Conservation (phyloP, 148 eudicot species). For the Fagopyrum homotropicum region DNA sequence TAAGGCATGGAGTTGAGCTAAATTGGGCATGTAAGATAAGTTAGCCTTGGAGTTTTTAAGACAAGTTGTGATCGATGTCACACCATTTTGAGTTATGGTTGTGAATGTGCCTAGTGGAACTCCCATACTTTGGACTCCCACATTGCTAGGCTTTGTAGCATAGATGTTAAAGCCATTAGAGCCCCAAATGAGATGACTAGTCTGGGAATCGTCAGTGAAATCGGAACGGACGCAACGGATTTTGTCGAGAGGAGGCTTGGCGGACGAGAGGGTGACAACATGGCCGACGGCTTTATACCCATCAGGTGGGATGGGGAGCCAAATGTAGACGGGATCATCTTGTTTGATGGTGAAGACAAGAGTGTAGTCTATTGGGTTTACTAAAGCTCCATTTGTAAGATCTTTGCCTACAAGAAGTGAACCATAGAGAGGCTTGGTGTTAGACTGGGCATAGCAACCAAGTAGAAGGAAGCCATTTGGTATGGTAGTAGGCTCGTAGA, state of each 20-base stretch:
- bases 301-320: slow-evolving; percentile 28
- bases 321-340: slow-evolving; percentile 28
- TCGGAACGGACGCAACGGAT: slow-evolving; percentile 28
- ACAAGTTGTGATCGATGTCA: slow-evolving; percentile 19
- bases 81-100: slow-evolving; percentile 17
- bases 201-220: slow-evolving; percentile 25
- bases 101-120: slow-evolving; percentile 30
- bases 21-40: slow-evolving; percentile 29
- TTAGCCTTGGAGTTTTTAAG: slow-evolving; percentile 17
- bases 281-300: slow-evolving; percentile 34
- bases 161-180: slow-evolving; percentile 19
- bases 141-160: slow-evolving; percentile 19
- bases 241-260: slow-evolving; percentile 29
- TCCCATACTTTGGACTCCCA: slow-evolving; percentile 25
- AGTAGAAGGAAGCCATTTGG: slow-evolving; percentile 26
- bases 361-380: slow-evolving; percentile 28
- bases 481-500: slow-evolving; percentile 29
- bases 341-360: slow-evolving; percentile 32
- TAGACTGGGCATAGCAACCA: slow-evolving; percentile 35
- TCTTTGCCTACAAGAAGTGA: slow-evolving; percentile 29
- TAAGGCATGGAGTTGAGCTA: slow-evolving; percentile 21
- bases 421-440: slow-evolving; percentile 29
- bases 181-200: slow-evolving; percentile 27
- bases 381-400: slow-evolving; percentile 16
- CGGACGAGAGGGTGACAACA: slow-evolving; percentile 22